Evolutionary conservation across 108 stramenopile species (phyloP).

Genomic region (Fistulifera solaris): DNA sequence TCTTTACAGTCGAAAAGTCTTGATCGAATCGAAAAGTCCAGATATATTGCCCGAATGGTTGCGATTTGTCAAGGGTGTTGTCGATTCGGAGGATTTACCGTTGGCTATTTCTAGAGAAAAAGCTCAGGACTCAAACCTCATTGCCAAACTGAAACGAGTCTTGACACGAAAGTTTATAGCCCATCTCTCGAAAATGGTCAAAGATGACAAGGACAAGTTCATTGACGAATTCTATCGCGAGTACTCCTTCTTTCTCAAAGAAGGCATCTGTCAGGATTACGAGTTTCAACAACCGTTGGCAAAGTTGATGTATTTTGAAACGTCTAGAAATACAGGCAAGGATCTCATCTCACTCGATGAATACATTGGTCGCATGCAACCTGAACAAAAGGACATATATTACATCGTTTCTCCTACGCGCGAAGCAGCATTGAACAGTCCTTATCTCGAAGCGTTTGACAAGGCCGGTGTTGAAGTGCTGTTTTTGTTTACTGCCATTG

Average conservation of each 20-base stretch:
- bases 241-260: constrained; percentile 94
- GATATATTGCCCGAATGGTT: constrained; percentile 98
- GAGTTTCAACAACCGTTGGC: constrained; percentile 81
- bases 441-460: constrained; percentile 96
- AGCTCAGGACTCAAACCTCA: constrained; percentile 92
- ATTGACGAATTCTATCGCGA: constrained; percentile 86
- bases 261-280: constrained; percentile 90
- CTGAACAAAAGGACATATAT: constrained; percentile 96
- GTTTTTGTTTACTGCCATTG: constrained; percentile 92
- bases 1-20: constrained; percentile 89
- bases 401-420: constrained; percentile 93
- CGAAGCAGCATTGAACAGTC: constrained; percentile 85
- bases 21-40: constrained; percentile 89
- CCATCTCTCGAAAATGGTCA: constrained; percentile 73
- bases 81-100: constrained; percentile 98
- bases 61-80: constrained; percentile 91
- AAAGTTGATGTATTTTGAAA: constrained; percentile 94
- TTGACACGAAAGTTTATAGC: constrained; percentile 84
- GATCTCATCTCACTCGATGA: constrained; percentile 91
- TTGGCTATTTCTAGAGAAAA: constrained; percentile 93
- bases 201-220: constrained; percentile 85
- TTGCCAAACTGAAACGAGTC: constrained; percentile 80
- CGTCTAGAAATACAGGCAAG: constrained; percentile 60
- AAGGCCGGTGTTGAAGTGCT: constrained; percentile 83
- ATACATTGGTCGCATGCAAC: constrained; percentile 86